Base-by-base conservation (phyloP, 2,329 filamentous ascomycete genomes). In the Trichoderma semiorbis region DNA sequence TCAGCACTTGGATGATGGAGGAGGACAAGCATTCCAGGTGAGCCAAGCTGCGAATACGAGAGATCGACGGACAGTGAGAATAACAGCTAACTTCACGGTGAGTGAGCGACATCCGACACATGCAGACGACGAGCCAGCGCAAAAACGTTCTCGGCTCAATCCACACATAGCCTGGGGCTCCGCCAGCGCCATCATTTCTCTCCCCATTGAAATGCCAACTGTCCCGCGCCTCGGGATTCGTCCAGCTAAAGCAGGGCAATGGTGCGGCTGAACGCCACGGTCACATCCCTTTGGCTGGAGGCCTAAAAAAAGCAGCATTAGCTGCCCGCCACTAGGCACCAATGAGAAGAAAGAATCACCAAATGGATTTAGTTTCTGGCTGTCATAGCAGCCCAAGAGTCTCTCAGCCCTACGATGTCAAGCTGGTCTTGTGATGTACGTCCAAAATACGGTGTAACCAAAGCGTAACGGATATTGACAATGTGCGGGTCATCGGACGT, bases 231-330 rank as follows among this genome's bases (percentile, higher is more conserved):
- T 30, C 30, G 28, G 43, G 57, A 69, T 69, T 69, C 57, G 57
- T 53, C n/a, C 21, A 62, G 66, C 28, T 50, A 34, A 69, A 26
- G 66, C 36, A 62, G 30, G 57, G 57, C 43, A 21, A 50, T 26
- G 66, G 66, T 69, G 57, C 66, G 66, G 66, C 66, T 69, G 66
- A 69, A 69, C 55, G 66, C 50, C 50, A 67, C 53, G 43, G 57
- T 47, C 39, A 16, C 21, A 11, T 32, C 43, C 28, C 57, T 69
- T 50, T 36, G 36, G 36, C 32, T 62, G 21, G 57, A 18, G 18
- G 57, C 66, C 66, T 69, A 69, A 69, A 69, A 69, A 69, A 69
- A 69, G 67, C 67, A 69, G 32, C 67, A 69, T 58, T 58, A 62
- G 67, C 57, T 26, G 50, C 50, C 14, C 24, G 47, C 32, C 64